Percentiles rank a stretch among this genome's conserved stretches.
Conservation (phyloP, 176 grass and related monocot species). For the Calamus simplicifolius region DNA sequence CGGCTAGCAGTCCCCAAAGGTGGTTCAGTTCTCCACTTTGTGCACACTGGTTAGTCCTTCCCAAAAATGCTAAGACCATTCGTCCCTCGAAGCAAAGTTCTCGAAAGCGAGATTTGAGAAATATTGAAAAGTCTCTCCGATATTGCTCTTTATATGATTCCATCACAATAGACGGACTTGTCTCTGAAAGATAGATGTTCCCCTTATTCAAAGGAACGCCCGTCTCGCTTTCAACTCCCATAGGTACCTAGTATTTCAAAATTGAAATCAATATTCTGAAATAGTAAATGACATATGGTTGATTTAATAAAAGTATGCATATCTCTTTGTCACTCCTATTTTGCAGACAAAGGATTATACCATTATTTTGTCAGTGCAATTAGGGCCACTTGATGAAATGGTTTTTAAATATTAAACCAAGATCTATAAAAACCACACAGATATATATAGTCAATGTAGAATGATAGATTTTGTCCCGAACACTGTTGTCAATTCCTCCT, state of each 20-base stretch:
- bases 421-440: too few relatives aligned
- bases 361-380: too few relatives aligned
- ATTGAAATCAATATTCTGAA: too few relatives aligned
- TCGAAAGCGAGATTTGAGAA: constrained; percentile 22
- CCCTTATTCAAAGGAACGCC: constrained; percentile 20
- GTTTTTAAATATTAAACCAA: too few relatives aligned
- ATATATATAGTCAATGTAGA: too few relatives aligned
- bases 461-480: too few relatives aligned
- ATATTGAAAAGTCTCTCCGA: constrained; percentile 32
- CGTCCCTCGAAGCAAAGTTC: constrained; percentile 31
- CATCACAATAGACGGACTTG: constrained; percentile 18
- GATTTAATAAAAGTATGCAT: too few relatives aligned
- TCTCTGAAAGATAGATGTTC: constrained; percentile 39
- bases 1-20: constrained; percentile 12
- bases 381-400: too few relatives aligned
- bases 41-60: constrained; percentile 27
- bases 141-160: constrained; percentile 27
- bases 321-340: too few relatives aligned
- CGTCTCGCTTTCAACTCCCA: background rate
- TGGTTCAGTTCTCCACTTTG: constrained; percentile 19
- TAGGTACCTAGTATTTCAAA: background rate
- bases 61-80: constrained; percentile 40
- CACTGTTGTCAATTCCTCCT: too few relatives aligned
- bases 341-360: too few relatives aligned
- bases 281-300: too few relatives aligned